These are phyloP conservation scores for Schizochytrium sp. DNA, from an alignment of 108 stramenopile genomes.

Conservation along the genomic window DNA sequence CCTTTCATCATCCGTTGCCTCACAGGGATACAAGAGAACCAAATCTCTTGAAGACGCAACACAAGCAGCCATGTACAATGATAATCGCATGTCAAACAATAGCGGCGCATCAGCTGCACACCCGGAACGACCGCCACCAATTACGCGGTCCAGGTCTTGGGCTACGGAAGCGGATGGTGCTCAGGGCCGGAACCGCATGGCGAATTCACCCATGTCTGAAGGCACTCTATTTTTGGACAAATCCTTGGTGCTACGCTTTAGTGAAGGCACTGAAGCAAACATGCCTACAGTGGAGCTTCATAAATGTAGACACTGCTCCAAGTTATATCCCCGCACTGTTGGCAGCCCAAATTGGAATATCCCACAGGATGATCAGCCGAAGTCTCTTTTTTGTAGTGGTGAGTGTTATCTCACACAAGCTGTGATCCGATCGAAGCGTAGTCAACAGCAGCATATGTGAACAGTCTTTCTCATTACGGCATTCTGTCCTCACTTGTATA, in stretches of 20 bases:
- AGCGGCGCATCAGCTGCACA: neutral
- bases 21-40: too few relatives aligned
- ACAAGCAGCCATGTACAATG: too few relatives aligned
- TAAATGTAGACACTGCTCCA: conserved; percentile 9
- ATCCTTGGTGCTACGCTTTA: neutral
- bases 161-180: neutral
- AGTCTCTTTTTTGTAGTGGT: conserved; percentile 7
- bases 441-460: neutral
- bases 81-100: neutral
- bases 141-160: conserved; percentile 30
- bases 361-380: neutral
- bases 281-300: conserved; percentile 14
- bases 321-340: neutral
- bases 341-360: neutral
- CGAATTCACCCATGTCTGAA: conserved; percentile 12
- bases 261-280: neutral
- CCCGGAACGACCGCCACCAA: neutral
- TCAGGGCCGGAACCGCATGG: neutral
- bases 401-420: conserved; percentile 35
- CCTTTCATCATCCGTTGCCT: too few relatives aligned
- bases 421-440: conserved; percentile 14
- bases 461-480: neutral
- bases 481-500: too few relatives aligned
- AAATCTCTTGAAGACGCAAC: too few relatives aligned
- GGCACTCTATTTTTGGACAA: neutral